Evolutionary conservation across 768 basidiomycete species (phyloP), one percentile per base, ranked within the genome.

Genomic region (Phallus indusiatus): DNA sequence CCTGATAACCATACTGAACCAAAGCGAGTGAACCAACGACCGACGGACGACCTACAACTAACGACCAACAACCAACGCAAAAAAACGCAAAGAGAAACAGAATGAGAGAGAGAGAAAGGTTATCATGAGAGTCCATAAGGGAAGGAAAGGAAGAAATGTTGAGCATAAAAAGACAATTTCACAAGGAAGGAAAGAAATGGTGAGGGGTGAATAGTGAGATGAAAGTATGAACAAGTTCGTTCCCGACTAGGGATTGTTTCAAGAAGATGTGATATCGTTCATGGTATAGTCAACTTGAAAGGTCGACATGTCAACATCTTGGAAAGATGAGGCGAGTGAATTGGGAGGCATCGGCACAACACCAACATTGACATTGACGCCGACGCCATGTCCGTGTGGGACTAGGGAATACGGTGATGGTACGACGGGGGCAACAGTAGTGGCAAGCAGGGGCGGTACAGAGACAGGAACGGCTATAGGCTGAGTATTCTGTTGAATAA

Each of bases 401-500:
- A 20, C 20, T 34, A 51, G 10, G 1, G 50, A n/a, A 42, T 3
- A 42, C 50, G 21, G 14, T 4, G 50, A 17, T 21, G n/a, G n/a
- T n/a, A n/a, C 47, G 9, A 6, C 47, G 47, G n/a, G n/a, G 16
- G 21, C 11, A 48, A 36, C 14, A 46, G n/a, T n/a, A 46, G 18
- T 35, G 21, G 64, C 46, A 53, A 64, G 59, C 37, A 68, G 55
- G 61, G 67, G 64, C 64, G 66, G 67, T 63, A 70, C 56, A 62
- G 62, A 48, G 51, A 68, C n/a, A 18, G 48, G 47, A 11, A 53
- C 11, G 22, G 59, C 5, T 12, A 60, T 16, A 8, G 59, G 6
- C 53, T 60, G 59, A 52, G 69, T 72, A 59, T 78, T 76, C 53
- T 78, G 77, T 60, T 77, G 76, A 24, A 79, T 73, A 54, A 81